Evolutionary conservation across 2,329 filamentous ascomycete genomes (phyloP), one percentile per base, ranked within the genome.

Genomic region (Falciphora oryzae): DNA sequence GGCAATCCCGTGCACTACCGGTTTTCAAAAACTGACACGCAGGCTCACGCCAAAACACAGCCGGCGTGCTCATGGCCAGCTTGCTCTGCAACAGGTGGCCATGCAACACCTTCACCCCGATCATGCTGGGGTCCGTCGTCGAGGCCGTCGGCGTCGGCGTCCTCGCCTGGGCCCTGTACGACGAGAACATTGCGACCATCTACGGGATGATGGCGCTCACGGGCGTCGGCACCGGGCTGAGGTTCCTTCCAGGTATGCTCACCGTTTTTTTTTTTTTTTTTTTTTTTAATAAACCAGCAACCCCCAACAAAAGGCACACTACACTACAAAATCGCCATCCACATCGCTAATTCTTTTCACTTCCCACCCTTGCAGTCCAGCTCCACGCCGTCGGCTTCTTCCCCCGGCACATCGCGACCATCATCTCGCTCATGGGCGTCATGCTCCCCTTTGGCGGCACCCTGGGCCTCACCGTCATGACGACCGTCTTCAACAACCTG

Each of bases 131-230:
- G 16, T 81, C 81, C 0, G 68, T 86, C 8, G 73, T 85, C 53
- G 85, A 88, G 69, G 81, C 84, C 0, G 72, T 83, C 1, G 88
- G 87, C 2, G 77, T 90, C 50, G 81, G 81, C 0, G 73, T 89
- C 2, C 73, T 91, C 5, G 81, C 82, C 0, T 85, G 80, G 73
- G 86, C 85, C 0, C 76, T 89, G 22, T 80, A 80, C 5, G 75
- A 73, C 25, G 66, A 63, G 27, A 60, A 56, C 0, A 79, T 82
- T 1, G 74, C 76, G 0, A 73, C 84, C 4, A 81, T 90, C 29
- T 89, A 85, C 68, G 87, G 83, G n/a, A 89, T 90, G 81, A 85
- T 91, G 77, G 86, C 81, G 0, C 72, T 91, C 1, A 80, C 85
- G 0, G 88, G 88, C 1, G 81, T 79, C 0, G 88, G 88, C 0